Evolutionary conservation across 139 green algal genomes (phyloP).

Genomic region (Parachlorella kessleri): DNA sequence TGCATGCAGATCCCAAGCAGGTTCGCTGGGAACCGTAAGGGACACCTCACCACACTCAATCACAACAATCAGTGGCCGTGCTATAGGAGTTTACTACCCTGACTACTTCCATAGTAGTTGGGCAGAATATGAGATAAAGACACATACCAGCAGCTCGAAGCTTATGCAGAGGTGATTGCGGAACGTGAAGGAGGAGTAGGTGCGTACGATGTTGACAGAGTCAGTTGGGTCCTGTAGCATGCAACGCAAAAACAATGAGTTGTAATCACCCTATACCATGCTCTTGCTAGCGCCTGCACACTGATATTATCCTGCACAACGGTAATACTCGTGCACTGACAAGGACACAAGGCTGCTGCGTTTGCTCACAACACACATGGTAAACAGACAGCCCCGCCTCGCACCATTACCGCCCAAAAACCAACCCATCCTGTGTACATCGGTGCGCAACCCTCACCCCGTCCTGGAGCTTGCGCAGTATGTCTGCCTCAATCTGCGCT

Average conservation of each 20-base stretch:
- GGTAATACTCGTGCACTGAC: too few species aligned
- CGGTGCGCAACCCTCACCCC: neutral
- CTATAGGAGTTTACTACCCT: too few species aligned
- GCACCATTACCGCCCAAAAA: neutral
- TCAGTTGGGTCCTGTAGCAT: conserved; percentile 20
- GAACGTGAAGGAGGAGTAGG: conserved; percentile 90
- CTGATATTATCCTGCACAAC: neutral
- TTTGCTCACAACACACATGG: conserved; percentile 57
- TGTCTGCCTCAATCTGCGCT: conserved; percentile 81
- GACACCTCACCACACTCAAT: too few species aligned
- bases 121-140: too few species aligned
- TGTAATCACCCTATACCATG: neutral
- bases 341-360: conserved; percentile 57
- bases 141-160: conserved; percentile 97
- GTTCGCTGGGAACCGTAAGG: too few species aligned
- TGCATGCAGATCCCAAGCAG: too few species aligned
- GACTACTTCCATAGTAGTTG: too few species aligned
- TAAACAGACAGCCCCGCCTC: neutral
- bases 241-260: neutral
- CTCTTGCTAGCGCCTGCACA: neutral
- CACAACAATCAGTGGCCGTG: too few species aligned
- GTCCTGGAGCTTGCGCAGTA: conserved; percentile 87
- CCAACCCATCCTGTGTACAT: too few species aligned
- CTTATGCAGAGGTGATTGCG: conserved; percentile 92
- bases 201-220: conserved; percentile 78